Percentiles rank a stretch among this genome's conserved stretches.
Conservation (phyloP, 75 land plant species). For the Sequoia sempervirens region DNA sequence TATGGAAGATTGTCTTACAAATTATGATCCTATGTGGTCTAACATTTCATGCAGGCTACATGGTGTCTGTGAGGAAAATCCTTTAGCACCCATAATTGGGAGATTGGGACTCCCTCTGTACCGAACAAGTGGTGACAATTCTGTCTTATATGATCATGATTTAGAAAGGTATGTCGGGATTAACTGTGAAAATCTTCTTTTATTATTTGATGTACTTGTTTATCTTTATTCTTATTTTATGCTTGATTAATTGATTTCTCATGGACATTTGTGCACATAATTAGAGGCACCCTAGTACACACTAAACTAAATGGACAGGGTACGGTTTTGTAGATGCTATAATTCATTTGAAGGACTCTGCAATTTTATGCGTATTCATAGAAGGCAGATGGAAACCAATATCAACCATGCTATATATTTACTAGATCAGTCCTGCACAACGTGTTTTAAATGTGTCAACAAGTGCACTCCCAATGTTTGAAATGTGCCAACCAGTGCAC, state of each 20-base stretch:
- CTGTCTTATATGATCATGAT: slow-evolving; percentile 95
- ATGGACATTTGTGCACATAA: not conserved
- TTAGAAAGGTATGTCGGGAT: slow-evolving; percentile 60
- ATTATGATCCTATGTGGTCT: not conserved
- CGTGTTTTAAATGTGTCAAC: not conserved
- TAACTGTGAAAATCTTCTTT: not conserved
- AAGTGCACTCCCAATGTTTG: not conserved
- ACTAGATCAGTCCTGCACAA: not conserved
- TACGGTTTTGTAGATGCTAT: not conserved
- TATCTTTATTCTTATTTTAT: not conserved
- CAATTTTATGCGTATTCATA: not conserved
- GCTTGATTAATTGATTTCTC: not conserved
- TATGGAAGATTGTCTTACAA: not conserved
- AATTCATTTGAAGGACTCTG: not conserved
- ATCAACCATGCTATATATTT: too few species aligned
- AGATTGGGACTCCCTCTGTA: slow-evolving; percentile 65
- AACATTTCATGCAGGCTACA: slow-evolving; percentile 63
- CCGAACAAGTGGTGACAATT: slow-evolving; percentile 93
- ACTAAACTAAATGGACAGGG: not conserved
- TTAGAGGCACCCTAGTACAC: not conserved
- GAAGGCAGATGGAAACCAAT: not conserved
- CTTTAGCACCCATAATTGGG: slow-evolving; percentile 78
- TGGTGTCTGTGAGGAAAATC: slow-evolving; percentile 91
- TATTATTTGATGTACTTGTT: not conserved
- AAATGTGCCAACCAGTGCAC: too few species aligned